phyloP scores from a whole-genome alignment of 345 rosid genomes.

The Salix dunnii region DNA sequence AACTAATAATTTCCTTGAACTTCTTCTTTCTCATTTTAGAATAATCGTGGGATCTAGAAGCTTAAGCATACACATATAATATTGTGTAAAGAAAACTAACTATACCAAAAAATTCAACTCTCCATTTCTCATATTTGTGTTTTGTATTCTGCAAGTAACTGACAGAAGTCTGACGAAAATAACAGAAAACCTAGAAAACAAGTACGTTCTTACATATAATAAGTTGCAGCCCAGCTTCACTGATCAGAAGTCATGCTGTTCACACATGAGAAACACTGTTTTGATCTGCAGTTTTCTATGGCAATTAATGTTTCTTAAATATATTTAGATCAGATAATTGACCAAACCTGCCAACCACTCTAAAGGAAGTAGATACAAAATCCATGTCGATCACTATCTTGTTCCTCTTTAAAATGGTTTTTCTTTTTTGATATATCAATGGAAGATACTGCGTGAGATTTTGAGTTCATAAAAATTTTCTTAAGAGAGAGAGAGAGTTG shows the following conservation, averaged over 20 bases:
- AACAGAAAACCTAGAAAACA: background rate
- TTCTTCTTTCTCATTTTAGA: background rate
- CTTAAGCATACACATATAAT: background rate
- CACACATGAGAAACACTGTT: slow-evolving; percentile 17
- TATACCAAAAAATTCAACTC: background rate
- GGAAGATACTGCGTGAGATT: background rate
- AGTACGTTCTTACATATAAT: background rate
- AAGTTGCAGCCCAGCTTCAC: background rate
- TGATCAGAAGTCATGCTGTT: slow-evolving; percentile 21
- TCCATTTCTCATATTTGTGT: background rate
- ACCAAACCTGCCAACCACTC: slow-evolving; percentile 46
- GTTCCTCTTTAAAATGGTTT: background rate
- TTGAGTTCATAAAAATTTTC: background rate
- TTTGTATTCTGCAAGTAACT: background rate
- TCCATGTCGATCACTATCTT: slow-evolving; percentile 3
- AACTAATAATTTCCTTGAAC: slow-evolving; percentile 10
- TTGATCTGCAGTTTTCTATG: background rate
- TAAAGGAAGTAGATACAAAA: slow-evolving; percentile 17
- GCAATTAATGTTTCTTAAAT: background rate
- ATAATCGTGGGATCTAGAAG: background rate
- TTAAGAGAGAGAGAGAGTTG: slow-evolving; percentile 30
- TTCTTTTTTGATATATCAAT: background rate
- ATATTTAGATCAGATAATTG: slow-evolving; percentile 24
- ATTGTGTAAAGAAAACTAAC: background rate
- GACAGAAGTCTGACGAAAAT: background rate